phyloP scores from a whole-genome alignment of 257 asterid species.

The Eucommia ulmoides region DNA sequence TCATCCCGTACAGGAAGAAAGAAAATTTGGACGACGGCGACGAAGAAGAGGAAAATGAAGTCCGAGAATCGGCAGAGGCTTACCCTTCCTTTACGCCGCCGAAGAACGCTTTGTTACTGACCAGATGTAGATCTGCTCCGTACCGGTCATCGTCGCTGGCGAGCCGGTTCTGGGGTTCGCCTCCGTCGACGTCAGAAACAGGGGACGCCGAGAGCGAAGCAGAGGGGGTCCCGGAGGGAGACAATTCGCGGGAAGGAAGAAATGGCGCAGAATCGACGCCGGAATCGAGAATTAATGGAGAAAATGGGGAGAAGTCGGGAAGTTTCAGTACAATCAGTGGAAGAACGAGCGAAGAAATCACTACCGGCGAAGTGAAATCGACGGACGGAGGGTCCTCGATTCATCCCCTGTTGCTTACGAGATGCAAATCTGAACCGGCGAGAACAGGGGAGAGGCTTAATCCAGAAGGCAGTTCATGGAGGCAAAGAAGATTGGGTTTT shows the following conservation, averaged over 20 bases:
- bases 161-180: neutral
- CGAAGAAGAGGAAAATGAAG: neutral
- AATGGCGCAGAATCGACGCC: neutral
- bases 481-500: neutral
- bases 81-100: neutral
- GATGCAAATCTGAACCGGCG: constrained; percentile 2
- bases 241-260: neutral
- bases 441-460: constrained; percentile 1
- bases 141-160: neutral
- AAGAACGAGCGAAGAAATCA: neutral
- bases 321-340: neutral
- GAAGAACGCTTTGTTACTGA: neutral
- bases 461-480: neutral
- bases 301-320: neutral
- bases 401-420: neutral
- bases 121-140: neutral
- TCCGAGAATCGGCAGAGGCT: neutral
- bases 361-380: neutral
- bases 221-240: too few relatives aligned
- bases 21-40: neutral
- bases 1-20: too few relatives aligned
- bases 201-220: neutral
- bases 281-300: neutral
- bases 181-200: neutral
- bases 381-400: neutral